These are phyloP conservation scores for Biscutella auriculata DNA, from an alignment of 441 rosid species.

Conservation along the genomic window DNA sequence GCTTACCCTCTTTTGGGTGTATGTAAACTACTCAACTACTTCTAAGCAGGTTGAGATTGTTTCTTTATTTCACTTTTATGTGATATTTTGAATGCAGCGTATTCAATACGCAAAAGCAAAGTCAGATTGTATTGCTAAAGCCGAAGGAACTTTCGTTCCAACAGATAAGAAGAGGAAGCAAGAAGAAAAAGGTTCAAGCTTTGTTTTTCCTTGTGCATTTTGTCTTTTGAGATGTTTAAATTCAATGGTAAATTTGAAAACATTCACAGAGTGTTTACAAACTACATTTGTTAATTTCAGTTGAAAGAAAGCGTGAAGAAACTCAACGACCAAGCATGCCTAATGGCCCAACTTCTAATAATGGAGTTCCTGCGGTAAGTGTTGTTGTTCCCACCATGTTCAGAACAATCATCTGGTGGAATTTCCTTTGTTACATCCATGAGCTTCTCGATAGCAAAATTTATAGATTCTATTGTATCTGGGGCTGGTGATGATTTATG, in stretches of 20 bases:
- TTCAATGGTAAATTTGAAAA: background rate
- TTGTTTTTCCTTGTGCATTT: background rate
- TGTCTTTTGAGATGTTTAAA: background rate
- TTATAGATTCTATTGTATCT: background rate
- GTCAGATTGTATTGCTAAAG: conserved; percentile 78
- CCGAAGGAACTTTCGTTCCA: conserved; percentile 66
- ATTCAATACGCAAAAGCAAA: conserved; percentile 83
- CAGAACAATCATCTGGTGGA: background rate
- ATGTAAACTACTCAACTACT: background rate
- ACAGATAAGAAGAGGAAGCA: conserved; percentile 86
- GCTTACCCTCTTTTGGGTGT: background rate
- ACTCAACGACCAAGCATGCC: conserved; percentile 39
- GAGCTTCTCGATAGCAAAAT: no score
- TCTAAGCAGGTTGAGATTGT: background rate
- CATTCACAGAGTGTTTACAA: background rate
- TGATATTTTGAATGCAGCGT: conserved; percentile 38
- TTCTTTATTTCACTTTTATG: background rate
- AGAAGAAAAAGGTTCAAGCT: conserved; percentile 57
- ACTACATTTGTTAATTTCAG: conserved; percentile 27
- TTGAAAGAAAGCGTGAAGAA: conserved; percentile 77
- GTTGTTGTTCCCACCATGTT: background rate
- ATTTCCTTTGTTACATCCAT: background rate
- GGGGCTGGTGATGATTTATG: background rate
- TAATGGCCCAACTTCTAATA: conserved; percentile 46
- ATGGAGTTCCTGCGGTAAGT: conserved; percentile 52